Evolutionary conservation across 306 rosid species (phyloP), one percentile per base, ranked within the genome.

Genomic region (Calophaca sinica): DNA sequence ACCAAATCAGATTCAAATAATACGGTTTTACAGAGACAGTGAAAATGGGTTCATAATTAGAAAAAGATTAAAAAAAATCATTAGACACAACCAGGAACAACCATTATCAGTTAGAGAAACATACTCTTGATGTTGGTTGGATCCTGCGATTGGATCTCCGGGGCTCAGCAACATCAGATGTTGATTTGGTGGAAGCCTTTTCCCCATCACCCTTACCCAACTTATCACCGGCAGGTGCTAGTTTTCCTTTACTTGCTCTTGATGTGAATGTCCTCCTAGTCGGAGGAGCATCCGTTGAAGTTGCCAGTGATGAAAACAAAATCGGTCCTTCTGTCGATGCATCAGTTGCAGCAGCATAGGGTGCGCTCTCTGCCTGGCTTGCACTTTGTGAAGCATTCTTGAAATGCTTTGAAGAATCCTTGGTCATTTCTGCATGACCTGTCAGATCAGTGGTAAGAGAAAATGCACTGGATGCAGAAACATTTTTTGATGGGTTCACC

Each of bases 121-220:
- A 85, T 83, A 96, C 99, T 80, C 99, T 92, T 57, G 98, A 92
- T 2, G 99, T 96, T 31, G 99, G 99, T 76, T 92, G 98, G 81
- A 96, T 96, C 81, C 87, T 85, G 66, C 99, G 99, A 81, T 84
- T 84, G 59, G 99, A 96, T 85, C 99, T 89, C 11, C 99, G 93
- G 14, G 96, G 99, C 89, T 89, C 99, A 32, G 2, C 46, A n/a
- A 44, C 77, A 72, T 88, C 96, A 35, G 96, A 85, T 14, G 89
- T 83, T 60, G 88, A 79, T 72, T 76, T 89, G 5, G 33, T 61
- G 29, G 89, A 77, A 75, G 68, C 83, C 69, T 82, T 88, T 36
- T 74, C 90, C 70, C 81, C 88, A 59, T 89, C 98, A 68, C 86
- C 83, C 85, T 87, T 90, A 59, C 87, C 88, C 81, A 84, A 75